A percentile compares a stretch with the other conserved stretches of the same genome.
Evolutionary conservation across 2,329 filamentous ascomycete species (phyloP).

Genomic region (Scleromitrula shiraiana): DNA sequence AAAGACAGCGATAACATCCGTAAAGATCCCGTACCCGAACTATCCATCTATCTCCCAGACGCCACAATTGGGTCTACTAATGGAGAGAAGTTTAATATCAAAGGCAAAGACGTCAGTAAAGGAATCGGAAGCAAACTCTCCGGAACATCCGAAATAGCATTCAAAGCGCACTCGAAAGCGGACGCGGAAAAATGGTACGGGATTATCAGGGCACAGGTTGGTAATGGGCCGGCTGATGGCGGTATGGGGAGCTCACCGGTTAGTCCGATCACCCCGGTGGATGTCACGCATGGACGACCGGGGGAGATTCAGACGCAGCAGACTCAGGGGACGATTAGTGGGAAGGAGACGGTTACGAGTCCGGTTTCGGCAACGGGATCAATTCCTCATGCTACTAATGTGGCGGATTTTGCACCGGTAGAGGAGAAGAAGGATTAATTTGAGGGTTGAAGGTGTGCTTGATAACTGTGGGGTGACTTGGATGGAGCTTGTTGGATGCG

Average conservation of each 20-base stretch:
- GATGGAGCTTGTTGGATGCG: too few relatives aligned
- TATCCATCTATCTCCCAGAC: conserved; percentile 88
- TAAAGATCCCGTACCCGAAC: conserved; percentile 71
- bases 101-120: conserved; percentile 85
- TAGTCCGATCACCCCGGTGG: conserved; percentile 20
- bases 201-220: conserved; percentile 42
- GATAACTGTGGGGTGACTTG: too few relatives aligned
- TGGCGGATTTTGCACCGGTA: neutral
- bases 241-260: conserved; percentile 16
- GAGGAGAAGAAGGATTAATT: neutral
- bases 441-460: too few relatives aligned
- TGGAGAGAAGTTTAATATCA: conserved; percentile 85
- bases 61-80: conserved; percentile 65
- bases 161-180: conserved; percentile 75
- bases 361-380: conserved; percentile 15
- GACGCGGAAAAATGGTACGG: conserved; percentile 84
- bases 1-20: conserved; percentile 74
- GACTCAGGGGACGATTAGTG: conserved; percentile 20
- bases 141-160: conserved; percentile 70
- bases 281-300: conserved; percentile 20
- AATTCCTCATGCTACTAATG: conserved; percentile 6
- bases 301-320: conserved; percentile 17
- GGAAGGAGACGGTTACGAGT: conserved; percentile 21
- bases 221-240: conserved; percentile 12
- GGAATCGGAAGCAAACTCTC: conserved; percentile 74